phyloP scores from a whole-genome alignment of 371 early-diverging fungal genomes.

The Lichtheimia corymbifera region DNA sequence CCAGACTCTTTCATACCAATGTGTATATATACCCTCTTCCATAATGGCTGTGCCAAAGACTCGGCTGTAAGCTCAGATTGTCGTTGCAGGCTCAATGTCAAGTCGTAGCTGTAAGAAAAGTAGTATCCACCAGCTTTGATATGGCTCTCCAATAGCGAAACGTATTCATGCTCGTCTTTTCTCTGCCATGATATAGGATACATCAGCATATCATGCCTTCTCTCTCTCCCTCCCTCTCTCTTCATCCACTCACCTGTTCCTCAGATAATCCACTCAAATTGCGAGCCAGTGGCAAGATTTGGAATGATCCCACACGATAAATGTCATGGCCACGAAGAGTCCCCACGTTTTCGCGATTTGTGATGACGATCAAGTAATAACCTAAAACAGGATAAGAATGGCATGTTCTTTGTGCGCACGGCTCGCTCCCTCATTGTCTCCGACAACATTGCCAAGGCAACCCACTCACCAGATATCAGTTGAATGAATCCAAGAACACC shows the following conservation, averaged over 20 bases:
- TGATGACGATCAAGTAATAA: constrained; percentile 73
- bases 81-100: constrained; percentile 84
- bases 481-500: constrained; percentile 32
- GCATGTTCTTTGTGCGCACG: constrained; percentile 2
- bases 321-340: constrained; percentile 68
- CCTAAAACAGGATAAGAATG: constrained; percentile 15
- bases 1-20: constrained; percentile 24
- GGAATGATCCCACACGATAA: constrained; percentile 72
- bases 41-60: constrained; percentile 26
- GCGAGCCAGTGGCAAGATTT: constrained; percentile 71
- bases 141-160: constrained; percentile 69
- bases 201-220: neutral
- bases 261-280: constrained; percentile 29
- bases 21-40: constrained; percentile 37
- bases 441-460: too few species aligned
- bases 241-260: constrained; percentile 9
- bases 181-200: constrained; percentile 6
- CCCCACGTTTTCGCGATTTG: constrained; percentile 73
- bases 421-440: too few species aligned
- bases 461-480: constrained; percentile 22
- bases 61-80: constrained; percentile 46
- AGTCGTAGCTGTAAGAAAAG: constrained; percentile 84
- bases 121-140: constrained; percentile 76
- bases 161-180: constrained; percentile 68
- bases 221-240: neutral